phyloP scores from a whole-genome alignment of 2,329 filamentous ascomycete species.

The Talaromyces funiculosus region DNA sequence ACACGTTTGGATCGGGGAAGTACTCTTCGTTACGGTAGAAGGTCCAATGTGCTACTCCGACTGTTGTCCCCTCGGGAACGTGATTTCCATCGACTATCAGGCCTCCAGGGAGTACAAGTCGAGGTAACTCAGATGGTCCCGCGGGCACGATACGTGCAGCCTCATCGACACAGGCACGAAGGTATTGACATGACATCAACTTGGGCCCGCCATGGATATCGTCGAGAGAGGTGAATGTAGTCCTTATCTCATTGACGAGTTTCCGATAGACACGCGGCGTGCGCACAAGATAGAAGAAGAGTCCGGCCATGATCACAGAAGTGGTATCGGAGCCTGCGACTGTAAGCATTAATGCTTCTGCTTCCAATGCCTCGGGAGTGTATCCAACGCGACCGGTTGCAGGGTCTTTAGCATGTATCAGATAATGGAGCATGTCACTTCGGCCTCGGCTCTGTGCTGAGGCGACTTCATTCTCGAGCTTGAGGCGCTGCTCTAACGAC shows the following conservation, averaged over 20 bases:
- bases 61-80: background rate
- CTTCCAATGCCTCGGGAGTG: background rate
- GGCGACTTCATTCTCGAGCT: background rate
- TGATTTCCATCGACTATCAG: background rate
- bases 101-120: background rate
- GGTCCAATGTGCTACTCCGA: background rate
- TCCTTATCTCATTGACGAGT: background rate
- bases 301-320: background rate
- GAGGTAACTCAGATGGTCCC: background rate
- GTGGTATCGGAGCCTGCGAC: slow-evolving; percentile 8
- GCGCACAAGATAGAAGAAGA: slow-evolving; percentile 6
- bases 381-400: background rate
- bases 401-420: slow-evolving; percentile 4
- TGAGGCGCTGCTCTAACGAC: background rate
- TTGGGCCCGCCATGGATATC: background rate
- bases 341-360: slow-evolving; percentile 1
- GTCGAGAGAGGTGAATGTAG: background rate
- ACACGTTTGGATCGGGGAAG: background rate
- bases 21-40: background rate
- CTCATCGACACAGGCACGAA: background rate
- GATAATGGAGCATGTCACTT: slow-evolving; percentile 8
- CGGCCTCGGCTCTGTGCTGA: background rate
- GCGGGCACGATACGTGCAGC: background rate
- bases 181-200: background rate
- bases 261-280: background rate